Conservation (phyloP, 768 basidiomycete genomes). For the Serendipita sp. region DNA sequence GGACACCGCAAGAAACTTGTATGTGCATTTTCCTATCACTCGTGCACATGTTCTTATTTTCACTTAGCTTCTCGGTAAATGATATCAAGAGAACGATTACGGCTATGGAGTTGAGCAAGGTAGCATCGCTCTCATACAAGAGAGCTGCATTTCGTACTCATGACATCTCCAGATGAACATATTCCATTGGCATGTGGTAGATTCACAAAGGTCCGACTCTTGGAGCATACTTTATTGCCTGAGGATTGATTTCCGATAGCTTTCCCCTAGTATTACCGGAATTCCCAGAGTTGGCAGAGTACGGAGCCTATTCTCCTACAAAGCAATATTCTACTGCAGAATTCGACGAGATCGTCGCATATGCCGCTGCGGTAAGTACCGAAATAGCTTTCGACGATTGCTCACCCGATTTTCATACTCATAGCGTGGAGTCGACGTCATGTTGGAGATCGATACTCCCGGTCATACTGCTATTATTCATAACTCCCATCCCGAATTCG, state of each 20-base stretch:
- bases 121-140: conserved; percentile 13
- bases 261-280: conserved; percentile 56
- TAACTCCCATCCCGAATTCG: conserved; percentile 49
- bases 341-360: conserved; percentile 43
- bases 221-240: not conserved
- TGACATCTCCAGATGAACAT: conserved; percentile 38
- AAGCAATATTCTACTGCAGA: conserved; percentile 40
- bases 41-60: not conserved
- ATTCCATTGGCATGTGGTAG: conserved; percentile 76
- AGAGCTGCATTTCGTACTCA: conserved; percentile 7
- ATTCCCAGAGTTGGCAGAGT: conserved; percentile 35
- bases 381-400: not conserved
- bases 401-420: conserved; percentile 14
- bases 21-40: conserved; percentile 17
- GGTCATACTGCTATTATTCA: conserved; percentile 63
- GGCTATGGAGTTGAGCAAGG: conserved; percentile 63
- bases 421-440: conserved; percentile 56
- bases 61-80: conserved; percentile 37
- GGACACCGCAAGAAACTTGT: conserved; percentile 69
- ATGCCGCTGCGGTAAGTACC: conserved; percentile 51
- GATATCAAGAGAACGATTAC: conserved; percentile 58
- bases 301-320: conserved; percentile 41
- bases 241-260: conserved; percentile 19
- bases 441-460: conserved; percentile 71
- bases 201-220: conserved; percentile 36